Evolutionary conservation across 305 asterid species (phyloP).

Genomic region (Lippia alba): DNA sequence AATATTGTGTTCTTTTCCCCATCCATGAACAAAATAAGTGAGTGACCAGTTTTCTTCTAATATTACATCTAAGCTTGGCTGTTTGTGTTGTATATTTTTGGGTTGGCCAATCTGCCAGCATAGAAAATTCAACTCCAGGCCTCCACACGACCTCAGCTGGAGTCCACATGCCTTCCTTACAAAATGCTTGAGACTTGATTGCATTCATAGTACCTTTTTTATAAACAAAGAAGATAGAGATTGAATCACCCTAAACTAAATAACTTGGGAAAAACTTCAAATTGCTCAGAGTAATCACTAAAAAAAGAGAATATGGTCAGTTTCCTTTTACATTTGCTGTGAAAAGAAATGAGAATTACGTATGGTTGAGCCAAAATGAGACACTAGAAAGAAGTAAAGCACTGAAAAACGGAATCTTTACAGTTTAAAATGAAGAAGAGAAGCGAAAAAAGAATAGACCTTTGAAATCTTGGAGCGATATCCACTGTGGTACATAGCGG

Average conservation of each 20-base stretch:
- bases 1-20: slow-evolving; percentile 40
- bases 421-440: background rate
- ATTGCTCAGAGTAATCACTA: slow-evolving; percentile 6
- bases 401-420: background rate
- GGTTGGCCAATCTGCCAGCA: slow-evolving; percentile 50
- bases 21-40: slow-evolving; percentile 46
- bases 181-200: slow-evolving; percentile 43
- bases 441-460: slow-evolving; percentile 30
- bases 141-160: slow-evolving; percentile 67
- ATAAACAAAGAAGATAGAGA: slow-evolving; percentile 31
- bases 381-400: slow-evolving; percentile 8
- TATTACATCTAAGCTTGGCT: slow-evolving; percentile 43
- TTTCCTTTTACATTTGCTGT: no score
- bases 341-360: background rate
- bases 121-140: slow-evolving; percentile 52
- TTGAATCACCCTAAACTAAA: slow-evolving; percentile 25
- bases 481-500: slow-evolving; percentile 27
- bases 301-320: background rate
- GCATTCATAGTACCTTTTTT: slow-evolving; percentile 54
- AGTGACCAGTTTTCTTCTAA: slow-evolving; percentile 51
- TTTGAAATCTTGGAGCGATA: slow-evolving; percentile 22
- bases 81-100: slow-evolving; percentile 49
- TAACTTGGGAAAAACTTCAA: slow-evolving; percentile 17
- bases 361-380: slow-evolving; percentile 3
- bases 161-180: slow-evolving; percentile 70